These are phyloP conservation scores for Lactarius hengduanensis DNA, from an alignment of 768 basidiomycete genomes.

Conservation along the genomic window DNA sequence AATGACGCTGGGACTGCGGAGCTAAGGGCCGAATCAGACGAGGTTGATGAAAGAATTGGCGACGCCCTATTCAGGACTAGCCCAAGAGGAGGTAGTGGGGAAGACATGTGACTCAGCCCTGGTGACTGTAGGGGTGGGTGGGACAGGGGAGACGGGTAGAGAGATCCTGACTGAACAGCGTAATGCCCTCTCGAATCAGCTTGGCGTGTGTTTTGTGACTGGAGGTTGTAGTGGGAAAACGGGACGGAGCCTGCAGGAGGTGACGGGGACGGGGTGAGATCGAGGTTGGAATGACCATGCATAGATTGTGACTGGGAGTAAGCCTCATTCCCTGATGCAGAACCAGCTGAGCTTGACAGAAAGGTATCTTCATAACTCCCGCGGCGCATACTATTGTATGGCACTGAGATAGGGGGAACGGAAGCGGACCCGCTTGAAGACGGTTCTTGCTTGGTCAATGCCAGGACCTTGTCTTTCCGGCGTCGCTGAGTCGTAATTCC, in stretches of 20 bases:
- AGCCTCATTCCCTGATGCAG: conserved; percentile 56
- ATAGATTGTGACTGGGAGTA: conserved; percentile 34
- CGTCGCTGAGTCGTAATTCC: conserved; percentile 60
- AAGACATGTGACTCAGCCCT: conserved; percentile 15
- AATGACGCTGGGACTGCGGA: conserved; percentile 27
- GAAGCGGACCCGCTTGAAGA: conserved; percentile 33
- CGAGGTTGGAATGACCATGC: conserved; percentile 45
- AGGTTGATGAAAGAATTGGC: conserved; percentile 27
- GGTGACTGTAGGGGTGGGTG: conserved; percentile 39
- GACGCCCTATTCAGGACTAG: conserved; percentile 26
- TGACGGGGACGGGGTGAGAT: conserved; percentile 62
- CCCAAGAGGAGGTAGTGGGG: conserved; percentile 22
- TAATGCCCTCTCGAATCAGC: conserved; percentile 32
- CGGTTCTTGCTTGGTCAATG: conserved; percentile 32
- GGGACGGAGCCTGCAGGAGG: conserved; percentile 52
- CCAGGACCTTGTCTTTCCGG: conserved; percentile 58
- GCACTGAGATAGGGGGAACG: conserved; percentile 41
- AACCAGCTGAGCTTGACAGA: conserved; percentile 46
- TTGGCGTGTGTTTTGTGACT: conserved; percentile 35
- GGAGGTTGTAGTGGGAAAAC: conserved; percentile 57
- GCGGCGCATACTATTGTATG: conserved; percentile 49
- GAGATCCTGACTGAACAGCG: conserved; percentile 18
- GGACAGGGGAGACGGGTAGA: conserved; percentile 51
- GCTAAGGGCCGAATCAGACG: conserved; percentile 26
- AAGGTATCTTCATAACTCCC: conserved; percentile 48